phyloP scores from a whole-genome alignment of 2,329 filamentous ascomycete species.

The Fusarium devonianum region DNA sequence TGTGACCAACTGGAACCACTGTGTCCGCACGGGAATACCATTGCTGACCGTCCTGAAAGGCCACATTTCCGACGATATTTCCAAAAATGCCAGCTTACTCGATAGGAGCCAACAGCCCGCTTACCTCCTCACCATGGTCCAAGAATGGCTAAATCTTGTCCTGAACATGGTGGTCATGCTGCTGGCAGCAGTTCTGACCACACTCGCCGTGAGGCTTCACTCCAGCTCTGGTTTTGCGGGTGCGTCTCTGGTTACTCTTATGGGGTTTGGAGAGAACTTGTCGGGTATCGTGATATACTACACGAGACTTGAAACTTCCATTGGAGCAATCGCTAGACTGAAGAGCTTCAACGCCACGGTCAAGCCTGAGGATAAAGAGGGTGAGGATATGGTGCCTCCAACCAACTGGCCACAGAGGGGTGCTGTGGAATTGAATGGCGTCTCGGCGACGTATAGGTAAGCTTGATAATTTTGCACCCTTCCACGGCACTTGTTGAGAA shows the following conservation, averaged over 20 bases:
- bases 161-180: slow-evolving; percentile 57
- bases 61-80: too few species aligned
- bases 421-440: slow-evolving; percentile 2
- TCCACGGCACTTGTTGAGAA: too few species aligned
- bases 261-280: slow-evolving; percentile 46
- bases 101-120: slow-evolving; percentile 59
- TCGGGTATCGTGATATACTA: slow-evolving; percentile 44
- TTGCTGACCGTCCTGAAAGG: too few species aligned
- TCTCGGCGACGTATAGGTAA: slow-evolving; percentile 23
- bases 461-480: too few species aligned
- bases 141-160: slow-evolving; percentile 63
- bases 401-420: slow-evolving; percentile 14
- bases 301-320: slow-evolving; percentile 44
- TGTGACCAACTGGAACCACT: too few species aligned
- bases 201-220: slow-evolving; percentile 53
- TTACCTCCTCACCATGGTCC: slow-evolving; percentile 48
- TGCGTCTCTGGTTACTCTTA: slow-evolving; percentile 49
- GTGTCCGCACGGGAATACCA: too few species aligned
- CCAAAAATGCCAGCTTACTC: slow-evolving; percentile 54
- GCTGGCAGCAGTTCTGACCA: slow-evolving; percentile 55
- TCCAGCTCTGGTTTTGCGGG: slow-evolving; percentile 48
- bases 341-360: slow-evolving; percentile 10
- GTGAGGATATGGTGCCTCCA: background rate
- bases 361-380: slow-evolving; percentile 5
- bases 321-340: slow-evolving; percentile 40